These are phyloP conservation scores for Mortierella sp. DNA, from an alignment of 371 early-diverging fungal species.

Conservation along the genomic window DNA sequence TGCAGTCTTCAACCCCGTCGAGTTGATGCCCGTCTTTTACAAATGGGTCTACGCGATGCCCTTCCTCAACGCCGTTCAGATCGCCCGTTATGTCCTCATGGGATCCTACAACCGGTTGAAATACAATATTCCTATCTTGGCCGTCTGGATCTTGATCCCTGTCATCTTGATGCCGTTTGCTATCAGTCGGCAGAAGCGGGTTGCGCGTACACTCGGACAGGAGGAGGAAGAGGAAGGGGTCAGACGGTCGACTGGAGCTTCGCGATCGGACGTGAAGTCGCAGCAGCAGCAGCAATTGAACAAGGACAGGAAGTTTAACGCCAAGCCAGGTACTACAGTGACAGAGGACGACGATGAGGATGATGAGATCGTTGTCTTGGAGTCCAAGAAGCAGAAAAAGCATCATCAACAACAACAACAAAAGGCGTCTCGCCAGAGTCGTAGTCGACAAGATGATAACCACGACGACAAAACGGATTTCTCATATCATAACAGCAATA, in stretches of 20 bases:
- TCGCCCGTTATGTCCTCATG: constrained; percentile 47
- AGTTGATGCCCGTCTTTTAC: constrained; percentile 43
- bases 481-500: background rate
- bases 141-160: constrained; percentile 42
- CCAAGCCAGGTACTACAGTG: background rate
- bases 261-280: background rate
- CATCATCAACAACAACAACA: background rate
- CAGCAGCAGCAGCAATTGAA: background rate
- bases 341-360: background rate
- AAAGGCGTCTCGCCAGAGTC: background rate
- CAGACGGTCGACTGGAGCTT: background rate
- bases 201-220: constrained; percentile 19
- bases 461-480: background rate
- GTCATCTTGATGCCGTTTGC: constrained; percentile 42
- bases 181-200: constrained; percentile 38
- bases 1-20: constrained; percentile 53
- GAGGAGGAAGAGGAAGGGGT: constrained; percentile 20
- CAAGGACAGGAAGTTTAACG: background rate
- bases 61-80: constrained; percentile 53
- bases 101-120: constrained; percentile 44
- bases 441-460: background rate
- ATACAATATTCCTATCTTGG: constrained; percentile 36
- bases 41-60: constrained; percentile 56
- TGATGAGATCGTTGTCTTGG: background rate
- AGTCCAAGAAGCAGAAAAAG: background rate